Conservation (phyloP, 805 yeast species). For the Saturnispora dispora region DNA sequence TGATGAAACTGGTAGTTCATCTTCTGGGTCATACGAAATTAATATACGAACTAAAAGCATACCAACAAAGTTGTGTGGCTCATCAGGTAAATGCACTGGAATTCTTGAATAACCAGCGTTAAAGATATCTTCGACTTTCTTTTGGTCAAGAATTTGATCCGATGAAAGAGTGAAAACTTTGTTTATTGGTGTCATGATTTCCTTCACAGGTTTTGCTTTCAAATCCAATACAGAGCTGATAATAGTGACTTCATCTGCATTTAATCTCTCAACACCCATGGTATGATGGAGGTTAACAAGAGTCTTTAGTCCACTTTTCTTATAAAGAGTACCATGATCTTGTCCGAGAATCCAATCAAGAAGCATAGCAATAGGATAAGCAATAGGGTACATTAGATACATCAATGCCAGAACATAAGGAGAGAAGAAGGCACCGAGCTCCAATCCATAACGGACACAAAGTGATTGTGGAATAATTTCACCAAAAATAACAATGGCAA, state of each 20-base stretch:
- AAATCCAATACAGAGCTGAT: conserved; percentile 88
- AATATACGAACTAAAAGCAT: conserved; percentile 88
- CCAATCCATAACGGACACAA: conserved; percentile 87
- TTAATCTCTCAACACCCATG: conserved; percentile 90
- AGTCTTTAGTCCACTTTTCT: conserved; percentile 86
- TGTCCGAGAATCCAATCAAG: conserved; percentile 82
- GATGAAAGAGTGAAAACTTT: conserved; percentile 84
- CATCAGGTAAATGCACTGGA: conserved; percentile 85
- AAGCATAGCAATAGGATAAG: conserved; percentile 79
- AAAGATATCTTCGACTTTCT: conserved; percentile 78
- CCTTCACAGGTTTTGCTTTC: conserved; percentile 79
- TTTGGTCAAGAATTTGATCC: conserved; percentile 73
- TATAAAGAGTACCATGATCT: conserved; percentile 92
- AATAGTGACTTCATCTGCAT: conserved; percentile 92
- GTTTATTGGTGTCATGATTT: conserved; percentile 90
- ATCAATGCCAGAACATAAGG: conserved; percentile 80
- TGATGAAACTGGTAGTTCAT: conserved; percentile 80
- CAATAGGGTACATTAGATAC: conserved; percentile 87
- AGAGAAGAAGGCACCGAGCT: conserved; percentile 81
- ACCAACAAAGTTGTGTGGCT: conserved; percentile 86
- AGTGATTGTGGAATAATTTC: conserved; percentile 93
- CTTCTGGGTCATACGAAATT: conserved; percentile 95
- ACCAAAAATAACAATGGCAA: conserved; percentile 86
- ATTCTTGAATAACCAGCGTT: conserved; percentile 92
- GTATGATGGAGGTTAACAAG: conserved; percentile 87